Evolutionary conservation across 805 yeast species (phyloP), one percentile per base, ranked within the genome.

Genomic region (Candida orba): DNA sequence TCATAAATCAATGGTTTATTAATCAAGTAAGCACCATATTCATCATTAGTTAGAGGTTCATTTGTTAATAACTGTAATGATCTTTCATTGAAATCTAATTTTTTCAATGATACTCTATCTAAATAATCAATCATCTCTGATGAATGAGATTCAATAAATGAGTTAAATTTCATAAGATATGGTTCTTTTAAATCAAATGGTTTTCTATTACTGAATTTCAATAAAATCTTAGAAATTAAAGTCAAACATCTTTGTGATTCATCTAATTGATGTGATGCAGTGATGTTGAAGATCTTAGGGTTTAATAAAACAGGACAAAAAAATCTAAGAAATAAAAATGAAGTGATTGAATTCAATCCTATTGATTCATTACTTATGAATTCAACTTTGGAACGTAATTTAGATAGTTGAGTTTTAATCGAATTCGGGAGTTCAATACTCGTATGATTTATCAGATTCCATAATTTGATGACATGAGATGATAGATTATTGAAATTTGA

Each of bases 231-330:
- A 9, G 97, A 88, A 6, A 90, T 69, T 20, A 90, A 63, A 0
- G 95, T 88, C 37, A 91, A 63, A 0, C 95, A 84, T 46, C 95
- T 71, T 50, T 88, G 90, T 2, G 80, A 71, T 10, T 71, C 70
- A 2, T 89, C 87, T 8, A 79, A 72, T 46, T 88, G 87, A 52
- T 85, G 91, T 32, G 75, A 70, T 41, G 76, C 72, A 0, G 87
- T 76, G 40, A 93, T 67, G 47, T 81, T 79, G 60, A 88, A 89
- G 39, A 90, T 62, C 54, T 87, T 88, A 0, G 99, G 99, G 55
- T 88, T 90, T 57, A 93, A 65, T 25, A 91, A 75, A 0, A 96
- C 95, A 0, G 99, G 98, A 54, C 96, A 89, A 50, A 89, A 75
- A 61, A 82, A 86, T 47, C 96, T 68, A 47, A 91, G 65, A 59